Evolutionary conservation across 352 stramenopile genomes (phyloP).

Genomic region (Phytophthora citricola): DNA sequence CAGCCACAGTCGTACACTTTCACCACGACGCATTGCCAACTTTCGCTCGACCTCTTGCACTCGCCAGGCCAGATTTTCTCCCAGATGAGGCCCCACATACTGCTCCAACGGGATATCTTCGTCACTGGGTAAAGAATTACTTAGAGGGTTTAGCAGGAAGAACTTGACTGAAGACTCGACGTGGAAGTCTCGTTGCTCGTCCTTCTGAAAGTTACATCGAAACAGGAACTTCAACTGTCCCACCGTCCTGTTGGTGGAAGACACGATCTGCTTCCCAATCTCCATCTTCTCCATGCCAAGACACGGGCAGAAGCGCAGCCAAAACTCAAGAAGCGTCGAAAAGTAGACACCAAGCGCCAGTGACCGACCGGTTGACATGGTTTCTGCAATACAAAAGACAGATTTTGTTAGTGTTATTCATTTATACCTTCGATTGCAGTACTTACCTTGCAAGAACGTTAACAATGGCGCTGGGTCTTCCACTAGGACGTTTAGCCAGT

Average conservation of each 20-base stretch:
- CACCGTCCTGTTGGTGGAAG: conserved; percentile 62
- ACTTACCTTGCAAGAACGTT: conserved; percentile 58
- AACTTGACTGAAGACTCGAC: conserved; percentile 87
- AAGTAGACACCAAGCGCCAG: conserved; percentile 79
- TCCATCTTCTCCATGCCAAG: conserved; percentile 53
- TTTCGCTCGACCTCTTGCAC: conserved; percentile 75
- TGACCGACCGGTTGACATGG: conserved; percentile 37
- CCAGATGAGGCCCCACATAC: conserved; percentile 76
- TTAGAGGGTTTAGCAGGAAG: conserved; percentile 64
- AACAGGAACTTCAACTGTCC: conserved; percentile 85
- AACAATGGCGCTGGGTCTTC: conserved; percentile 51
- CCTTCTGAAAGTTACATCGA: conserved; percentile 37
- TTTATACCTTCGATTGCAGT: neutral
- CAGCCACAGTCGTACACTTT: conserved; percentile 63
- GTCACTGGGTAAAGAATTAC: conserved; percentile 3
- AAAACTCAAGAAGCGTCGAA: conserved; percentile 73
- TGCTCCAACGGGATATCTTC: conserved; percentile 53
- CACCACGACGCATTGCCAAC: conserved; percentile 61
- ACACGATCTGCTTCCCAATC: conserved; percentile 71
- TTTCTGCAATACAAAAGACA: conserved; percentile 29
- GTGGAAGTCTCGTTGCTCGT: conserved; percentile 49
- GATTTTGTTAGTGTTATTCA: conserved; percentile 4
- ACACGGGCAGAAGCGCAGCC: conserved; percentile 60
- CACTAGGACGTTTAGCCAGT: conserved; percentile 59
- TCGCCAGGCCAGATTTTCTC: conserved; percentile 77